Evolutionary conservation across 176 grass and related monocot species (phyloP), one percentile per base, ranked within the genome.

Genomic region (Urochloa ruziziensis): DNA sequence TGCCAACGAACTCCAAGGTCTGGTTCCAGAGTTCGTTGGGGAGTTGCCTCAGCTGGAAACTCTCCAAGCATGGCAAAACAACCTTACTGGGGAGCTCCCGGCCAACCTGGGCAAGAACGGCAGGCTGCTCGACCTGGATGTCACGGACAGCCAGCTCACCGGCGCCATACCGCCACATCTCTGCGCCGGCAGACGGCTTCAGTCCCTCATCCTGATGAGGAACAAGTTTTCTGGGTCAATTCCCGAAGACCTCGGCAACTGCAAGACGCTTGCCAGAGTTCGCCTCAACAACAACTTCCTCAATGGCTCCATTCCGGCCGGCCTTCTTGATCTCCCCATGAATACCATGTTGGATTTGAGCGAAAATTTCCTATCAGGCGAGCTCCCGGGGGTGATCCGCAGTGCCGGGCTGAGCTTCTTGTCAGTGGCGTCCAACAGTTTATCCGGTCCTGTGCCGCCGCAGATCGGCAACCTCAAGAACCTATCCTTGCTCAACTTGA

Each of bases 311-410:
- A 73, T 98, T 6, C 95, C 95, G 0, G 27, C 77, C 1, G 87
- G 92, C 11, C 80, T 98, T 7, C 79, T 98, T 18, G 35, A 86
- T 63, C 89, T 98, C 44, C 95, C 92, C 6, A 61, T 32, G 46
- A 75, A 73, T 4, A 67, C 84, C 77, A 90, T 93, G 77, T 60
- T 94, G 0, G 93, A 98, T 80, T 85, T 98, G 53, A 79, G 74
- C 12, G 71, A 95, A 30, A 98, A 98, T 51, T 85, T 80, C 46
- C 85, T 98, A 72, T 82, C 91, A 2, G 96, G 96, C 11, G 82
- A 88, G 62, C 69, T 95, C 23, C 89, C 96, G 0, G 51, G n/a
- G 21, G 52, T 43, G 19, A 90, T 91, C 44, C 23, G 65, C 75
- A 27, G 83, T 86, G 39, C 43, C 9, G 42, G 29, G 29, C 74